Evolutionary conservation across 2,329 filamentous ascomycete genomes (phyloP).

Genomic region (Diaporthe citri): DNA sequence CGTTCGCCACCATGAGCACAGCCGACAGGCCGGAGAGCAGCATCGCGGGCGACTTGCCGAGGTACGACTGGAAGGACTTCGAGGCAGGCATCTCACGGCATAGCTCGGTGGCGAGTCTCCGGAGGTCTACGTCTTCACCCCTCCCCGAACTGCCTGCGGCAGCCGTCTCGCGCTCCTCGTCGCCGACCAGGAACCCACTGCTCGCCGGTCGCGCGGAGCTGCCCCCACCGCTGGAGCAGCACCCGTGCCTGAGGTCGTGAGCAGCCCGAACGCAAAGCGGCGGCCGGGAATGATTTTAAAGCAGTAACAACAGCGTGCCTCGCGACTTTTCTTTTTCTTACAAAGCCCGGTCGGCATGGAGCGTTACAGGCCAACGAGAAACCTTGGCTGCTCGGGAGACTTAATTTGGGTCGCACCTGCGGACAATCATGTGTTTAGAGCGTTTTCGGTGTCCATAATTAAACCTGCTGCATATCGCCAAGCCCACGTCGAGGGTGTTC

Average conservation of each 20-base stretch:
- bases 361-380: neutral
- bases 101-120: conserved; percentile 31
- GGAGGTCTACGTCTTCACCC: conserved; percentile 12
- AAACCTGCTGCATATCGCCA: neutral
- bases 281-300: neutral
- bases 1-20: conserved; percentile 26
- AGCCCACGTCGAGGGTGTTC: neutral
- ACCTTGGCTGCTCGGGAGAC: neutral
- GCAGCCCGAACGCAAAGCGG: neutral
- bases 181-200: conserved; percentile 29
- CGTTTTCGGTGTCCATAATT: neutral
- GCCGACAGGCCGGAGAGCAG: conserved; percentile 34
- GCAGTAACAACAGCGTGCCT: neutral
- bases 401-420: neutral
- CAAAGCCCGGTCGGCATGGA: neutral
- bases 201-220: conserved; percentile 22
- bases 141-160: conserved; percentile 32
- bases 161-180: conserved; percentile 31
- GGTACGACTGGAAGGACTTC: conserved; percentile 55
- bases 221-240: conserved; percentile 32
- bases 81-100: conserved; percentile 49
- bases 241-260: conserved; percentile 27
- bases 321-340: neutral
- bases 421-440: neutral
- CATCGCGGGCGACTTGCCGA: conserved; percentile 42